Percentiles rank a stretch among this genome's conserved stretches.
Conservation (phyloP, 495 filamentous ascomycete genomes). For the Filosporella fistucella region DNA sequence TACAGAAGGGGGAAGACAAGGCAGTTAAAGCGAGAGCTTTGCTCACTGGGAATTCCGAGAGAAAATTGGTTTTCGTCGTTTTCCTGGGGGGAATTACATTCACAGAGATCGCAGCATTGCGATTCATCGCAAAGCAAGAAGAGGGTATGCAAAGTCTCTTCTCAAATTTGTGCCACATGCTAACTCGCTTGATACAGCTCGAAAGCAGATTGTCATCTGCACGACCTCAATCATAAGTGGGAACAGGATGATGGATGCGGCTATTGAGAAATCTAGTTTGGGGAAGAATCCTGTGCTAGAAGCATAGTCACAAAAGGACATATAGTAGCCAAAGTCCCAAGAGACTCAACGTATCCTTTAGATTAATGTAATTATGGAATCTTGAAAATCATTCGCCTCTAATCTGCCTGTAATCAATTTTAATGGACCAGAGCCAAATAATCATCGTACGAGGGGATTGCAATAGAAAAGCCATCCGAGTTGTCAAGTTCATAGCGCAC, state of each 20-base stretch:
- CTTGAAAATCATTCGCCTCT: too few relatives aligned
- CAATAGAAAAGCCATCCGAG: too few relatives aligned
- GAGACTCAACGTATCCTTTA: background rate
- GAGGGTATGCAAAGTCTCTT: constrained; percentile 49
- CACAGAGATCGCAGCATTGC: constrained; percentile 90
- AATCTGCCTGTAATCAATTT: background rate
- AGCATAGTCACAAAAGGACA: background rate
- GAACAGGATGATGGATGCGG: constrained; percentile 82
- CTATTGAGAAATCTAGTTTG: constrained; percentile 71
- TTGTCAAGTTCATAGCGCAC: background rate
- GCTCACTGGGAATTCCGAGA: constrained; percentile 64
- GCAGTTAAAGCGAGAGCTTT: constrained; percentile 85
- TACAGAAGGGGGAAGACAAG: constrained; percentile 91
- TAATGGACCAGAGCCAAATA: too few relatives aligned
- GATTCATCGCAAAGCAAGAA: constrained; percentile 85
- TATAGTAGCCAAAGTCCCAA: background rate
- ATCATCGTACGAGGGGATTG: too few relatives aligned
- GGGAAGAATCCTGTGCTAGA: constrained; percentile 32
- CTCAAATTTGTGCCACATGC: background rate
- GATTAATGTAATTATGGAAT: constrained; percentile 5
- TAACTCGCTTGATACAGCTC: constrained; percentile 33
- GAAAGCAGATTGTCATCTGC: constrained; percentile 82
- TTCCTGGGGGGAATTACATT: constrained; percentile 93
- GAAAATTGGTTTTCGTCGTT: constrained; percentile 86
- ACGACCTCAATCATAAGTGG: constrained; percentile 91